phyloP scores from a whole-genome alignment of 345 rosid species.

The Camelina laxa region DNA sequence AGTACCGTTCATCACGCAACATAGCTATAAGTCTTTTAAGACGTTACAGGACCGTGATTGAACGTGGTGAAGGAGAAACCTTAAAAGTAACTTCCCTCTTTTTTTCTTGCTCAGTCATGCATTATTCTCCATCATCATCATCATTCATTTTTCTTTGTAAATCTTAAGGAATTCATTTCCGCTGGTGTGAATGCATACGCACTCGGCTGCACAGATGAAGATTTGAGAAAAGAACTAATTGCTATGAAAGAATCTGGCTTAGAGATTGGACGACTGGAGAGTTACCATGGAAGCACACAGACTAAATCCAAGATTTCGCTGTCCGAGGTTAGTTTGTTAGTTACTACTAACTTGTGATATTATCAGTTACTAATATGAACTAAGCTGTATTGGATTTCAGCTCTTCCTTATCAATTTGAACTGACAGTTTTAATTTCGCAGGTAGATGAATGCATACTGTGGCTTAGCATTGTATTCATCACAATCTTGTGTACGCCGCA shows the following conservation, averaged over 20 bases:
- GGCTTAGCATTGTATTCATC: slow-evolving; percentile 89
- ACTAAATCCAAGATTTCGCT: slow-evolving; percentile 64
- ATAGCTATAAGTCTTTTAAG: slow-evolving; percentile 85
- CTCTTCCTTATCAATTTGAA: slow-evolving; percentile 3
- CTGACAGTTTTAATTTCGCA: slow-evolving; percentile 36
- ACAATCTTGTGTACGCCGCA: slow-evolving; percentile 96
- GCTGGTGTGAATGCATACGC: slow-evolving; percentile 95
- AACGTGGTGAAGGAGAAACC: slow-evolving; percentile 94
- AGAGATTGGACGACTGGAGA: slow-evolving; percentile 65
- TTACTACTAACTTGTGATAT: background rate
- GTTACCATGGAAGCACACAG: slow-evolving; percentile 65
- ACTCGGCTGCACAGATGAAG: slow-evolving; percentile 83
- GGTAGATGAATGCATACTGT: slow-evolving; percentile 88
- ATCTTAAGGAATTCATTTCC: slow-evolving; percentile 71
- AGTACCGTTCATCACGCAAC: slow-evolving; percentile 86
- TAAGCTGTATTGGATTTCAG: background rate
- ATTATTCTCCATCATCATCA: slow-evolving; percentile 20
- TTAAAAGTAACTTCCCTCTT: slow-evolving; percentile 57
- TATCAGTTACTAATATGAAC: background rate
- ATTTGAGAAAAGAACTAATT: slow-evolving; percentile 69
- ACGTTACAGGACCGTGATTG: slow-evolving; percentile 80
- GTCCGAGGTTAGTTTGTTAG: slow-evolving; percentile 57
- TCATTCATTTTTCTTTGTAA: slow-evolving; percentile 12
- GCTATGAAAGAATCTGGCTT: slow-evolving; percentile 73
- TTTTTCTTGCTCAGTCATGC: background rate